Conservation (phyloP, 345 rosid species). For the Pistacia integerrima region DNA sequence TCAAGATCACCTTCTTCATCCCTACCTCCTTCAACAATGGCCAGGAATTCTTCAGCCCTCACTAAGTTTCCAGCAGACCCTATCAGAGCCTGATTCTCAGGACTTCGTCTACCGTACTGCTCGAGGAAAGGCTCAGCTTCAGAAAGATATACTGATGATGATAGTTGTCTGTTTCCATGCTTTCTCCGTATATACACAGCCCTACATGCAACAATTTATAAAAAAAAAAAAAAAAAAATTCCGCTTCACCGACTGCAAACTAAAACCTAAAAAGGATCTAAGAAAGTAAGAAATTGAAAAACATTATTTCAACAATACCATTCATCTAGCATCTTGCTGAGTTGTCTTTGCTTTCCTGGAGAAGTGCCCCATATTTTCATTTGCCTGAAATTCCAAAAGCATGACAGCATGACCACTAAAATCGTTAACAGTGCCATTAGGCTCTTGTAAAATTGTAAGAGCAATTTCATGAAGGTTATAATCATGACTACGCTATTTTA, state of each 20-base stretch:
- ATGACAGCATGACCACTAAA: slow-evolving; percentile 3
- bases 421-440: background rate
- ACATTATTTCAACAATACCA: slow-evolving; percentile 51
- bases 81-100: slow-evolving; percentile 69
- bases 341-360: slow-evolving; percentile 76
- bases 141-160: slow-evolving; percentile 75
- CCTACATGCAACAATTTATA: slow-evolving; percentile 40
- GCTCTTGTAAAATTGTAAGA: background rate
- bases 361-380: slow-evolving; percentile 91
- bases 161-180: slow-evolving; percentile 64
- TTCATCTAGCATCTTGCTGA: slow-evolving; percentile 94
- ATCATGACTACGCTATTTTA: background rate
- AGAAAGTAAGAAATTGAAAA: slow-evolving; percentile 22
- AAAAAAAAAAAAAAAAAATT: slow-evolving; percentile 4
- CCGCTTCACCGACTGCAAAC: slow-evolving; percentile 1
- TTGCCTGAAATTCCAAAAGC: slow-evolving; percentile 55
- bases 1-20: slow-evolving; percentile 96
- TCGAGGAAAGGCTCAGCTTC: slow-evolving; percentile 97
- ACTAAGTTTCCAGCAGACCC: slow-evolving; percentile 91
- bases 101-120: slow-evolving; percentile 74
- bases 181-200: slow-evolving; percentile 72
- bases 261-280: background rate
- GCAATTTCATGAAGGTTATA: background rate
- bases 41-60: slow-evolving; percentile 77
- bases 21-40: slow-evolving; percentile 67